Evolutionary conservation across 2,329 filamentous ascomycete species (phyloP).

Genomic region (Alternaria sp.): DNA sequence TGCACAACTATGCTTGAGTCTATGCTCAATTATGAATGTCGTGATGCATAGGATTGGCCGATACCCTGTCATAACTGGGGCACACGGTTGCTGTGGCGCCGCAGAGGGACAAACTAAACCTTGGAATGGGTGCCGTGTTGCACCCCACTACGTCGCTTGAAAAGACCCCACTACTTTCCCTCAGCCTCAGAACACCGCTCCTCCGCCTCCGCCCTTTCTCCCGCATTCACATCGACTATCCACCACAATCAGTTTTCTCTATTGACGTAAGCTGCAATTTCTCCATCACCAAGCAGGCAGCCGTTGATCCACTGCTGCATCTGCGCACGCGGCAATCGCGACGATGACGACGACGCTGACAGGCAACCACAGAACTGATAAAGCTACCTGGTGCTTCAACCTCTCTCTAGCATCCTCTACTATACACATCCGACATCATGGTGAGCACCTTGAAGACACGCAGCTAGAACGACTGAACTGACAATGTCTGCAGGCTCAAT

Average conservation of each 20-base stretch:
- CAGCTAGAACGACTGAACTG: slow-evolving; percentile 17
- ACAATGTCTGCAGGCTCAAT: slow-evolving; percentile 50
- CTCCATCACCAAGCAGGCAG: slow-evolving; percentile 23
- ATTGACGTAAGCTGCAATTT: slow-evolving; percentile 39
- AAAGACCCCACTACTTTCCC: slow-evolving; percentile 19
- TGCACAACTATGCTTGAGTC: slow-evolving; percentile 6
- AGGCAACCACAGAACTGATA: slow-evolving; percentile 46
- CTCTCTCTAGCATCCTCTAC: slow-evolving; percentile 26
- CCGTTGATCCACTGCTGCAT: slow-evolving; percentile 23
- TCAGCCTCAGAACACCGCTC: slow-evolving; percentile 37
- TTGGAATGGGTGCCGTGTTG: background rate
- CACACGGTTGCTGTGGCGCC: slow-evolving; percentile 32
- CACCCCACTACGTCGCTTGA: slow-evolving; percentile 15
- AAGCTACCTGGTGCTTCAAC: slow-evolving; percentile 38
- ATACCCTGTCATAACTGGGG: background rate
- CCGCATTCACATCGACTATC: slow-evolving; percentile 24
- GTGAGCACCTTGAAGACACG: slow-evolving; percentile 32
- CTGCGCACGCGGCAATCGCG: slow-evolving; percentile 22
- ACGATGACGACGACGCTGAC: slow-evolving; percentile 51
- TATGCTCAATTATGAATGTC: slow-evolving; percentile 9
- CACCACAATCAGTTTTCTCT: slow-evolving; percentile 28
- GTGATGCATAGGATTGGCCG: background rate
- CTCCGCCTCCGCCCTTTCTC: slow-evolving; percentile 31
- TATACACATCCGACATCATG: slow-evolving; percentile 44
- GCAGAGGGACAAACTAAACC: slow-evolving; percentile 27